Conservation (phyloP, 139 green algal species). For the Chlamydomonas asymmetrica region DNA sequence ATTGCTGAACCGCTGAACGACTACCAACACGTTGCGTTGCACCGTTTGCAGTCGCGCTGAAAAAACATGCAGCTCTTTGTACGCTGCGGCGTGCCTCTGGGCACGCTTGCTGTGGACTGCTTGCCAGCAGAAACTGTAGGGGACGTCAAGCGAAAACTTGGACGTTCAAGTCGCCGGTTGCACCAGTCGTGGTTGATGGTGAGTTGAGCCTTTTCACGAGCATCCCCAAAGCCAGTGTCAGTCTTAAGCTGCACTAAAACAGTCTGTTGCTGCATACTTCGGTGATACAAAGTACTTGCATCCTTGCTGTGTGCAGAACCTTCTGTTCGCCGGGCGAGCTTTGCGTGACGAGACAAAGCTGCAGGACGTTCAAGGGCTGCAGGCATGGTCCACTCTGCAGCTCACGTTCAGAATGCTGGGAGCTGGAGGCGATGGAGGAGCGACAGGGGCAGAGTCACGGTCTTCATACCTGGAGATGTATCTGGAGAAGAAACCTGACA, state of each 20-base stretch:
- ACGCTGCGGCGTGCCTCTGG: slow-evolving; percentile 12
- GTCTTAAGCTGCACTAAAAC: not conserved
- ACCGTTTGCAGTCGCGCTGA: too few species aligned
- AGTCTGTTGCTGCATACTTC: too few species aligned
- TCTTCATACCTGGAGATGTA: slow-evolving; percentile 93
- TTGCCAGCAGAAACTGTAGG: not conserved
- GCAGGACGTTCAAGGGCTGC: slow-evolving; percentile 1
- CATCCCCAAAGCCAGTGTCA: not conserved
- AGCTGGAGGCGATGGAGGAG: slow-evolving; percentile 86
- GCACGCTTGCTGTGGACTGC: slow-evolving; percentile 14
- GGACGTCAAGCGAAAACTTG: not conserved
- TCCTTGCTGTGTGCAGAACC: slow-evolving; percentile 7
- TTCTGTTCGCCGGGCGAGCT: slow-evolving; percentile 7
- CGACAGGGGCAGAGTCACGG: slow-evolving; percentile 85
- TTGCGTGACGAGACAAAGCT: slow-evolving; percentile 42
- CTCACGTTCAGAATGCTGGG: slow-evolving; percentile 51
- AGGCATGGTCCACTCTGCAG: slow-evolving; percentile 24
- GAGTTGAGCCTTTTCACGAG: not conserved
- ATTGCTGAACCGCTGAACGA: too few species aligned
- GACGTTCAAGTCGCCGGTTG: not conserved
- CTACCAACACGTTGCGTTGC: too few species aligned
- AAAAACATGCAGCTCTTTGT: slow-evolving; percentile 38
- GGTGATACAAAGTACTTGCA: not conserved
- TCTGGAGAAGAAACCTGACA: slow-evolving; percentile 68
- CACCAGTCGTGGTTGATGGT: slow-evolving; percentile 15